A percentile compares a stretch with the other conserved stretches of the same genome.
Evolutionary conservation across 2,329 filamentous ascomycete genomes (phyloP).

Genomic region (Claviceps purpurea): DNA sequence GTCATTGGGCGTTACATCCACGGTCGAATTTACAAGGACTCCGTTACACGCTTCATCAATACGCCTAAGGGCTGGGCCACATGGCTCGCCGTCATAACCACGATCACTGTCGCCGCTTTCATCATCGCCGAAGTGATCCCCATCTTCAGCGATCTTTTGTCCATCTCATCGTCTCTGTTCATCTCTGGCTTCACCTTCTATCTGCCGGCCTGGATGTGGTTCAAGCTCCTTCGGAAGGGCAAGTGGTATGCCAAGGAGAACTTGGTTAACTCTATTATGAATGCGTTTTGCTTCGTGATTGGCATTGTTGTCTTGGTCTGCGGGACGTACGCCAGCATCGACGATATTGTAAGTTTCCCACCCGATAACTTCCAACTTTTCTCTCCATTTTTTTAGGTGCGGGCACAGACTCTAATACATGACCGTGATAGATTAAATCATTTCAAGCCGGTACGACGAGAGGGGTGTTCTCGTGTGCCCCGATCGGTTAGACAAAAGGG

Average conservation of each 20-base stretch:
- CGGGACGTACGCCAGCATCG: slow-evolving; percentile 15
- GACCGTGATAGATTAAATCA: slow-evolving; percentile 3
- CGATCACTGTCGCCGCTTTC: slow-evolving; percentile 50
- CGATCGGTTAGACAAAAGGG: slow-evolving; percentile 5
- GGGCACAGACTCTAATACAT: background rate
- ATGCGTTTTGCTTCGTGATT: slow-evolving; percentile 14
- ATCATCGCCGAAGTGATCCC: slow-evolving; percentile 60
- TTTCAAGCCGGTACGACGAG: slow-evolving; percentile 6
- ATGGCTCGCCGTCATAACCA: slow-evolving; percentile 45
- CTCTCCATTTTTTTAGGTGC: background rate
- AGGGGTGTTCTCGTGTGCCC: slow-evolving; percentile 9
- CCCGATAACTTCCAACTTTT: no score
- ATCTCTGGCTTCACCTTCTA: slow-evolving; percentile 27
- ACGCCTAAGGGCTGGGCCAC: slow-evolving; percentile 32
- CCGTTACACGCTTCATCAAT: slow-evolving; percentile 32
- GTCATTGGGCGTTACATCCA: slow-evolving; percentile 33
- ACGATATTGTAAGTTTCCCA: slow-evolving; percentile 13
- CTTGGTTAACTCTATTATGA: slow-evolving; percentile 10
- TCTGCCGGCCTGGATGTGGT: slow-evolving; percentile 27
- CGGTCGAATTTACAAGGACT: slow-evolving; percentile 29
- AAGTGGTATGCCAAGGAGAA: slow-evolving; percentile 14
- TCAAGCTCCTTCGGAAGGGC: slow-evolving; percentile 21
- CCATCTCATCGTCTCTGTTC: slow-evolving; percentile 34
- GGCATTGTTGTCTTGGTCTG: slow-evolving; percentile 13
- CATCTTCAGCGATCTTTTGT: slow-evolving; percentile 53